A percentile compares a stretch with the other conserved stretches of the same genome.
phyloP scores from a whole-genome alignment of 129 eudicot species.

The Centella asiatica region DNA sequence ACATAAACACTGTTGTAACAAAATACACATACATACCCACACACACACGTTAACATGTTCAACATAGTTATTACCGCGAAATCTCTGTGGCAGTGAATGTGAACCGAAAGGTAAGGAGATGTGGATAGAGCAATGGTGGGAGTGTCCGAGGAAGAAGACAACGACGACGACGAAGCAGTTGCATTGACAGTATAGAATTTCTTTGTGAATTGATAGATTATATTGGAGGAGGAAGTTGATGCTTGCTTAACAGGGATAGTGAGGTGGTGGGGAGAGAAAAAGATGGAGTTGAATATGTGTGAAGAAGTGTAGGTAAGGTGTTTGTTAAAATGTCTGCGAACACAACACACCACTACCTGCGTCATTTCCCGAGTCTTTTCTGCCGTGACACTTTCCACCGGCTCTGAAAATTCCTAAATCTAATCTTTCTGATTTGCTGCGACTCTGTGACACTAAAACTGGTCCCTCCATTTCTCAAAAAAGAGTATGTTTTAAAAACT shows the following conservation, averaged over 20 bases:
- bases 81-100: slow-evolving; percentile 47
- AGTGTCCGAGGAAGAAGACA: slow-evolving; percentile 29
- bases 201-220: slow-evolving; percentile 12
- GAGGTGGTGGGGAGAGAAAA: slow-evolving; percentile 10
- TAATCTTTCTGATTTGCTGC: too few species aligned
- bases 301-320: slow-evolving; percentile 38
- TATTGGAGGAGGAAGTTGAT: slow-evolving; percentile 12
- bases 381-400: too few species aligned
- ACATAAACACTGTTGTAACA: neutral
- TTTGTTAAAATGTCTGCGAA: slow-evolving; percentile 70
- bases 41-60: too few species aligned
- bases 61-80: slow-evolving; percentile 41
- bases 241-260: neutral
- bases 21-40: neutral
- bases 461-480: too few species aligned
- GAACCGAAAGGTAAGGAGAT: slow-evolving; percentile 49
- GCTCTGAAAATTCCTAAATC: neutral
- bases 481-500: too few species aligned
- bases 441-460: neutral
- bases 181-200: slow-evolving; percentile 18
- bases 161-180: too few species aligned
- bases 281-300: slow-evolving; percentile 12
- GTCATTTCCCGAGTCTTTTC: slow-evolving; percentile 6
- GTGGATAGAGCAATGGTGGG: slow-evolving; percentile 27
- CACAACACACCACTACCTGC: slow-evolving; percentile 11